A percentile compares a stretch with the other conserved stretches of the same genome.
phyloP scores from a whole-genome alignment of 164 flowering plant genomes.

The Berberis vulgaris region DNA sequence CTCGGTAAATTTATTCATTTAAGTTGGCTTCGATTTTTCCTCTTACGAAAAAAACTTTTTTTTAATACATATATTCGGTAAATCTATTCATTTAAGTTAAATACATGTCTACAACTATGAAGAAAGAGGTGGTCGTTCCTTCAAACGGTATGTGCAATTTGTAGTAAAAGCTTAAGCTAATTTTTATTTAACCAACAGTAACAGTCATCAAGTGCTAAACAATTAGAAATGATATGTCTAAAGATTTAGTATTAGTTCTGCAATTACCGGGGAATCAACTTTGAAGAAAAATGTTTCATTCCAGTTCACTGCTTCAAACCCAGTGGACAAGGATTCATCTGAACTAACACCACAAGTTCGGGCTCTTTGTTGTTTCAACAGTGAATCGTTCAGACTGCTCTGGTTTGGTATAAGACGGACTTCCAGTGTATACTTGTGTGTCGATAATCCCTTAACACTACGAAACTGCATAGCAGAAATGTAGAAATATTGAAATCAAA shows the following conservation, averaged over 20 bases:
- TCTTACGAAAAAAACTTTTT: too few species aligned
- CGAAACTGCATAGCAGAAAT: conserved; percentile 44
- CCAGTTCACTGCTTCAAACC: conserved; percentile 57
- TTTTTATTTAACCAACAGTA: too few species aligned
- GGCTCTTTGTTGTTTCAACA: conserved; percentile 61
- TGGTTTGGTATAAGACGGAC: conserved; percentile 43
- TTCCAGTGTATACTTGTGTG: conserved; percentile 51
- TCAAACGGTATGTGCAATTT: too few species aligned
- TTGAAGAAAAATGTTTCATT: conserved; percentile 84
- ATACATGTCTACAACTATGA: too few species aligned
- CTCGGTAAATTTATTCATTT: too few species aligned
- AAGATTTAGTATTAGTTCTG: conserved; percentile 2
- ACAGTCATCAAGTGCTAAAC: not conserved
- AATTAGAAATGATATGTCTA: not conserved
- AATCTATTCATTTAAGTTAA: too few species aligned
- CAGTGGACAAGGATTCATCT: conserved; percentile 26
- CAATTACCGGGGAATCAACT: conserved; percentile 65
- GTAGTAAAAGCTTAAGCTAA: too few species aligned
- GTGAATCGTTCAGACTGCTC: conserved; percentile 20
- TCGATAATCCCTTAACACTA: conserved; percentile 37
- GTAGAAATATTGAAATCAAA: conserved; percentile 4
- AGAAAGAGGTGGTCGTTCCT: too few species aligned
- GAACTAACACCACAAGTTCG: conserved; percentile 71
- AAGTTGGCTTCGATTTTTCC: too few species aligned
- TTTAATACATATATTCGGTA: too few species aligned